Percentiles rank a stretch among this genome's conserved stretches.
Conservation (phyloP, 441 rosid genomes). For the Corymbia calophylla region DNA sequence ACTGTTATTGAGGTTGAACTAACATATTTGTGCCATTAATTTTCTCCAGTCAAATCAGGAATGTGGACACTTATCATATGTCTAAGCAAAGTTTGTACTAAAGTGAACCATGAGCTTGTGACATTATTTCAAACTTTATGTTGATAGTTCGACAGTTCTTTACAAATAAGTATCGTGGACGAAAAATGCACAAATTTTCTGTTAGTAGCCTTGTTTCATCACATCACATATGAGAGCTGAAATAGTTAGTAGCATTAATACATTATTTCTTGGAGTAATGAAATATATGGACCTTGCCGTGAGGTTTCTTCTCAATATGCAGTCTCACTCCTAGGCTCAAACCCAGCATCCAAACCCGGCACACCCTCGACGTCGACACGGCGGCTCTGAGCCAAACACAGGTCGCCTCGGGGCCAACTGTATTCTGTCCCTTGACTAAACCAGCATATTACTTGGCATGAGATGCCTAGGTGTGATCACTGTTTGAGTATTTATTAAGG, state of each 20-base stretch:
- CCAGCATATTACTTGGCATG: slow-evolving; percentile 62
- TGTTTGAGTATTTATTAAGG: slow-evolving; percentile 64
- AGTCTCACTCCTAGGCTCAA: too few relatives aligned
- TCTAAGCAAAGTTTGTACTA: not conserved
- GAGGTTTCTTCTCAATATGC: not conserved
- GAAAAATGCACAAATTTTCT: not conserved
- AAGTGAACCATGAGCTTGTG: not conserved
- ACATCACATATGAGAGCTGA: not conserved
- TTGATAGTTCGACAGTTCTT: not conserved
- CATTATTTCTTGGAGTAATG: not conserved
- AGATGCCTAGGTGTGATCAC: slow-evolving; percentile 75
- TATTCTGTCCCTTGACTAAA: not conserved
- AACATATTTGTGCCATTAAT: not conserved
- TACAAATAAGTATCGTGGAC: not conserved
- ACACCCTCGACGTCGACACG: too few relatives aligned
- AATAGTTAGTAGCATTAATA: not conserved
- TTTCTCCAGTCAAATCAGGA: not conserved
- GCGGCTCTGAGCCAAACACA: too few relatives aligned
- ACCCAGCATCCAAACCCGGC: too few relatives aligned
- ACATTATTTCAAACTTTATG: not conserved
- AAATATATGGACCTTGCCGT: not conserved
- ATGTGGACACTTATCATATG: not conserved
- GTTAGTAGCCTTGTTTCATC: not conserved
- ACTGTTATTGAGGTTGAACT: not conserved
- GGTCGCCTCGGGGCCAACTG: not conserved